These are phyloP conservation scores for Dionaea muscipula DNA, from an alignment of 179 eudicot species.

Conservation along the genomic window DNA sequence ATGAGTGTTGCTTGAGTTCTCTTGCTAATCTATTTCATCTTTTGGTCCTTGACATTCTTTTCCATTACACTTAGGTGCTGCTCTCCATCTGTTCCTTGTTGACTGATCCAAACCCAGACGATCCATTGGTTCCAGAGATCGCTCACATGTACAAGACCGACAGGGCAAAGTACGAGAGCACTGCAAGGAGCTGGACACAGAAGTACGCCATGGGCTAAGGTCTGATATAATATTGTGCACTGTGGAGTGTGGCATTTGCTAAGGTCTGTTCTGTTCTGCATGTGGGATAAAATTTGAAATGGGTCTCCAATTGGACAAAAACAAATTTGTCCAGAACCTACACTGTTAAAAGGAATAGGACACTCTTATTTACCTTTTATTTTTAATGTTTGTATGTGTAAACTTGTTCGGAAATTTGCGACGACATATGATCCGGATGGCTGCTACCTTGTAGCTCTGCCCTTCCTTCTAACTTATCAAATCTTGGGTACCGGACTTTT, in stretches of 20 bases:
- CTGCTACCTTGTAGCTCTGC: no score
- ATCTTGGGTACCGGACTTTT: no score
- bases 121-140: constrained; percentile 28
- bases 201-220: constrained; percentile 34
- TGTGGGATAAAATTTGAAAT: constrained; percentile 24
- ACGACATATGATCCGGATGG: not conserved
- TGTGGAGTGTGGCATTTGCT: constrained; percentile 1
- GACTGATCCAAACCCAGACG: constrained; percentile 33
- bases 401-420: constrained; percentile 19
- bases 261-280: constrained; percentile 17
- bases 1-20: no score
- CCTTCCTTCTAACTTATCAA: no score
- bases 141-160: constrained; percentile 39
- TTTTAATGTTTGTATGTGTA: constrained; percentile 17
- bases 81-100: constrained; percentile 31
- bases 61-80: constrained; percentile 15
- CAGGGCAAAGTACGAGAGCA: constrained; percentile 30
- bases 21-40: not conserved
- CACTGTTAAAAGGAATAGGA: constrained; percentile 13
- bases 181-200: constrained; percentile 41
- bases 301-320: constrained; percentile 26
- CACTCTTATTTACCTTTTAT: constrained; percentile 15
- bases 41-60: not conserved
- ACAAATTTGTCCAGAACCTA: constrained; percentile 13
- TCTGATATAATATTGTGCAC: not conserved